Evolutionary conservation across 2,329 filamentous ascomycete genomes (phyloP).

Genomic region (Venturia asperata): DNA sequence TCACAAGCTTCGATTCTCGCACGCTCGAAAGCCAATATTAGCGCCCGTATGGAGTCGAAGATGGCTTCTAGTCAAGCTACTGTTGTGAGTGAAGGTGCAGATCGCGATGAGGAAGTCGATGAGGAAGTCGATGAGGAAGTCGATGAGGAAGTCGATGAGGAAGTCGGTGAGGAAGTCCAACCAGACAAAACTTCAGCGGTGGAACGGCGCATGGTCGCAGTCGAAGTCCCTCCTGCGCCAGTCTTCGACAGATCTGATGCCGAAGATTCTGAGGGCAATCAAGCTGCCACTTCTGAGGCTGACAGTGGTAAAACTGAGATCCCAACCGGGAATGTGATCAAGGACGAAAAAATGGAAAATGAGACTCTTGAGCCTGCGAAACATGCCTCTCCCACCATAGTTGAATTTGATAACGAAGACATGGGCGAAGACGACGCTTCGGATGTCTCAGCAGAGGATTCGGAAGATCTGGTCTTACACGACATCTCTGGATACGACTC

Average conservation of each 20-base stretch:
- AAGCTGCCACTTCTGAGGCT: background rate
- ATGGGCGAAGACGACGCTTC: background rate
- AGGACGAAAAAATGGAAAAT: background rate
- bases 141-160: background rate
- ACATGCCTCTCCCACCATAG: background rate
- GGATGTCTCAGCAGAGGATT: background rate
- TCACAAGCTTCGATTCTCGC: background rate
- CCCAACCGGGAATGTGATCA: background rate
- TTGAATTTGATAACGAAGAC: background rate
- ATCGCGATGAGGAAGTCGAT: background rate
- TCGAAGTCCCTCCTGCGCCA: background rate
- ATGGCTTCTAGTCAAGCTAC: background rate
- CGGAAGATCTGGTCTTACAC: slow-evolving; percentile 1
- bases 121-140: background rate
- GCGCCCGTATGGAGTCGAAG: background rate
- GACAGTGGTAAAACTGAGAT: background rate
- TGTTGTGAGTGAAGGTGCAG: background rate
- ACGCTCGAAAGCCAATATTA: slow-evolving; percentile 8
- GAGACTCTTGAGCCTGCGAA: background rate
- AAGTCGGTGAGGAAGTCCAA: background rate
- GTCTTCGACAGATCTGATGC: background rate
- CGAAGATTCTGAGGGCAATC: background rate
- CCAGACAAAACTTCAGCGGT: background rate
- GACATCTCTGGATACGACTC: slow-evolving; percentile 6
- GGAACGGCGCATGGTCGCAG: background rate